Conservation (phyloP, 2,329 filamentous ascomycete genomes). For the Zasmidium citrigriseum region DNA sequence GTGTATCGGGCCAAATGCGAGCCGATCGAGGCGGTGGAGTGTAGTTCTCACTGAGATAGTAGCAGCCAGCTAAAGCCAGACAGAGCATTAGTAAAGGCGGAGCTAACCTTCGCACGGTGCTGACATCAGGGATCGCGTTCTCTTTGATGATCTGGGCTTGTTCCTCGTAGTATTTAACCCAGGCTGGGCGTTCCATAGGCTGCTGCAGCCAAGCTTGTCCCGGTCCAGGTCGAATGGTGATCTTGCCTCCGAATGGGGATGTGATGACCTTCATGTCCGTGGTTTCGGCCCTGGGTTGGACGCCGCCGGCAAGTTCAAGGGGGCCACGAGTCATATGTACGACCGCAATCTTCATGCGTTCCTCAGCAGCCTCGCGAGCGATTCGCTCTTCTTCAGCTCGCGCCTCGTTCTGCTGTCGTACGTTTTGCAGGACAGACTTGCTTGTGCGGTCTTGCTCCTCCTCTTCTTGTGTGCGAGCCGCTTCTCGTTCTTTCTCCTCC, state of each 20-base stretch:
- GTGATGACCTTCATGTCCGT: neutral
- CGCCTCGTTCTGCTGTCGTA: conserved; percentile 33
- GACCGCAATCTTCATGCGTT: conserved; percentile 20
- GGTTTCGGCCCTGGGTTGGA: conserved; percentile 24
- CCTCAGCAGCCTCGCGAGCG: conserved; percentile 16
- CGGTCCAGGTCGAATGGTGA: conserved; percentile 23
- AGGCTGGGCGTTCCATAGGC: conserved; percentile 33
- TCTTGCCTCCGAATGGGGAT: conserved; percentile 2
- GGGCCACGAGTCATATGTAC: conserved; percentile 29
- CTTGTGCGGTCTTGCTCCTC: conserved; percentile 30
- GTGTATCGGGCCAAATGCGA: conserved; percentile 61
- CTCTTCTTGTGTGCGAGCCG: conserved; percentile 24
- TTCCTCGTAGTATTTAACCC: conserved; percentile 41
- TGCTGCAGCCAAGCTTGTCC: conserved; percentile 28
- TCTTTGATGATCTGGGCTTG: conserved; percentile 36
- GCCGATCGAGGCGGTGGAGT: conserved; percentile 51
- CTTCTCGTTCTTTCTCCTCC: conserved; percentile 14
- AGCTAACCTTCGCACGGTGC: conserved; percentile 44
- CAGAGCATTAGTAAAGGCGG: conserved; percentile 45
- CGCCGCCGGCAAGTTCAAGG: conserved; percentile 32
- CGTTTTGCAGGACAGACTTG: conserved; percentile 29
- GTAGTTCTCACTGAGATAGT: conserved; percentile 50
- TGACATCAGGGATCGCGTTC: conserved; percentile 33
- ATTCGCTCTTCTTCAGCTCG: conserved; percentile 25
- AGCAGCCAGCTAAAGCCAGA: conserved; percentile 41